Percentiles rank a stretch among this genome's conserved stretches.
phyloP scores from a whole-genome alignment of 495 filamentous ascomycete genomes.

The Poronia punctata region DNA sequence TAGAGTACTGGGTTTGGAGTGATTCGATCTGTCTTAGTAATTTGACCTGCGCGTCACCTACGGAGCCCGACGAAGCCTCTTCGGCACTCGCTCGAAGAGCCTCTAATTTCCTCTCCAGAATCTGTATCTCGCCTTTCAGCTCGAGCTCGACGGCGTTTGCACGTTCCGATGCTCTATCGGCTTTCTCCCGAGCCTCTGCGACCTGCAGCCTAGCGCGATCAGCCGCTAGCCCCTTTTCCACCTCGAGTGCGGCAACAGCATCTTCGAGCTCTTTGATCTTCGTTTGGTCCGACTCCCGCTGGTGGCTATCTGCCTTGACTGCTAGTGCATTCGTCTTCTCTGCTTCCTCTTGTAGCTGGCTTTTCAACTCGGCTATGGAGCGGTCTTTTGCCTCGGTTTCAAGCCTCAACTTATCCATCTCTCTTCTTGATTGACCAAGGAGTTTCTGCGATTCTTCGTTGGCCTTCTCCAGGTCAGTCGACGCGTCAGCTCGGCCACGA shows the following conservation, averaged over 20 bases:
- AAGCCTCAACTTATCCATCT: conserved; percentile 57
- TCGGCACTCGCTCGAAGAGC: conserved; percentile 77
- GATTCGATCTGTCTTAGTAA: conserved; percentile 91
- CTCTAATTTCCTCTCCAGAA: conserved; percentile 86
- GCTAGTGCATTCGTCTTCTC: conserved; percentile 61
- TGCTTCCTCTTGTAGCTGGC: conserved; percentile 61
- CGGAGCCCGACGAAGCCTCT: conserved; percentile 76
- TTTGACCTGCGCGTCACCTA: conserved; percentile 82
- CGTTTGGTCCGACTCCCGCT: conserved; percentile 60
- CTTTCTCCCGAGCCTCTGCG: conserved; percentile 59
- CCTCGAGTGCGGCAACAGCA: conserved; percentile 59
- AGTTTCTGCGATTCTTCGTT: conserved; percentile 57
- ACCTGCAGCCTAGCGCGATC: conserved; percentile 66
- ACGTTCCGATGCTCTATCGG: conserved; percentile 68
- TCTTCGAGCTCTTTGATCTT: conserved; percentile 64
- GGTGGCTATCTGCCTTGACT: conserved; percentile 56
- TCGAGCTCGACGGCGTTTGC: conserved; percentile 66
- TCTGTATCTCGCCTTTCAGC: conserved; percentile 72
- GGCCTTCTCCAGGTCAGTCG: conserved; percentile 59
- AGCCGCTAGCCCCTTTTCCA: conserved; percentile 68
- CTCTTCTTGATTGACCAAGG: conserved; percentile 61
- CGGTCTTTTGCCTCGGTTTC: conserved; percentile 61
- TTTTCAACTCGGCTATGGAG: conserved; percentile 61
- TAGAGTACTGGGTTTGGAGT: conserved; percentile 88
- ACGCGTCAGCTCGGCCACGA: conserved; percentile 54